Evolutionary conservation across 805 yeast genomes (phyloP), one percentile per base, ranked within the genome.

Genomic region (Danielozyma ontarioensis): DNA sequence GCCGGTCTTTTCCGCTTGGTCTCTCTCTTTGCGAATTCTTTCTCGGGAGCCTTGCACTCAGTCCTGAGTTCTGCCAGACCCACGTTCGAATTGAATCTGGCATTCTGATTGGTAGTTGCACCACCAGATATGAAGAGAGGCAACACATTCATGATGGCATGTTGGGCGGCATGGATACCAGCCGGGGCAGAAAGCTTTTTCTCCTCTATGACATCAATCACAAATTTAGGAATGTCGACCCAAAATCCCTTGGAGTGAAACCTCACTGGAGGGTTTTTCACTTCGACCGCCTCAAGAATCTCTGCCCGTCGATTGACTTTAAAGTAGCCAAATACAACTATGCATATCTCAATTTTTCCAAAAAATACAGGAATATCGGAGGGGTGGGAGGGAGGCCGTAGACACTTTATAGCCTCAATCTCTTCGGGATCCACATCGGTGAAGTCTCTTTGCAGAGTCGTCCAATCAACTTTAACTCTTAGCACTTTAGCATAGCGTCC

Each of bases 31-130:
- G 96, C 85, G 67, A 90, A 85, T 52, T 93, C 99, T 48, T 93
- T 93, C 44, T 88, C 95, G 0, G 98, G 97, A 0, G 97, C 97
- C 50, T 93, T 93, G 57, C 99, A 93, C 56, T 93, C 99, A 0
- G 97, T 86, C 28, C 74, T 75, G 11, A 93, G 70, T 46, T 93
- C 98, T 2, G 66, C 44, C 27, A 60, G 64, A 0, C 65, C 67
- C 2, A 59, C 41, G 25, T 36, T 51, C 1, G 63, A 53, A 8
- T 44, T 41, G 33, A 51, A 59, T 19, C 55, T 45, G 8, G 51
- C 57, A 33, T 60, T 57, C 0, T 65, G 62, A 25, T 55, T 48
- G 5, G 64, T 53, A 43, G 79, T 83, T 3, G 75, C 71, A 1
- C 86, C 84, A 13, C 85, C 78, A 10, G 78, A 76, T 4, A 88